A percentile compares a stretch with the other conserved stretches of the same genome.
phyloP scores from a whole-genome alignment of 148 eudicot genomes.

The Rhododendron henanense region DNA sequence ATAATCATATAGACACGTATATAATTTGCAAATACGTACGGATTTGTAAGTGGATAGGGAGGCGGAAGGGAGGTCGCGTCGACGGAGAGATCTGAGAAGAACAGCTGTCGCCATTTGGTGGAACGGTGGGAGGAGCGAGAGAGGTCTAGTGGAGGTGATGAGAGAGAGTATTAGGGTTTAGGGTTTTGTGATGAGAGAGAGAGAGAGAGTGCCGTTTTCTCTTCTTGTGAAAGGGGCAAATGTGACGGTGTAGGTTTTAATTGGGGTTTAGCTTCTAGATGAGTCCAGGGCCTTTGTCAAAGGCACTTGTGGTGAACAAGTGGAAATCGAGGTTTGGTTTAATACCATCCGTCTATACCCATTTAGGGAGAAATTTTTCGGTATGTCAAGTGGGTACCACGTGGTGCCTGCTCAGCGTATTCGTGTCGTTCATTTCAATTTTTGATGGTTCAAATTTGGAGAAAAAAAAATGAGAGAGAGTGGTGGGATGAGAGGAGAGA shows the following conservation, averaged over 20 bases:
- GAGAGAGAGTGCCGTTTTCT: not conserved
- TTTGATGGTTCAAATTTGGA: accelerated
- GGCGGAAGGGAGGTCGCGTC: constrained; percentile 18
- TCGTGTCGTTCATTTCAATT: accelerated
- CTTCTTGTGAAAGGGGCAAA: not conserved
- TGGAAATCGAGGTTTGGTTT: not conserved
- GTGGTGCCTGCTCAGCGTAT: accelerated
- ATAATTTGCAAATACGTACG: not conserved
- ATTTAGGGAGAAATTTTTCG: no score
- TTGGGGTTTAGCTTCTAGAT: not conserved
- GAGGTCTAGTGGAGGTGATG: not conserved
- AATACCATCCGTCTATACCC: no score
- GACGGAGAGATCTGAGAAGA: constrained; percentile 18
- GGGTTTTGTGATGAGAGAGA: not conserved
- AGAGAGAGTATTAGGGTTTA: not conserved
- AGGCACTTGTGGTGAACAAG: not conserved
- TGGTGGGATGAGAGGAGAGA: no score
- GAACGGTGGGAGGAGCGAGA: not conserved
- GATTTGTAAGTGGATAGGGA: constrained; percentile 6
- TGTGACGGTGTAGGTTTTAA: not conserved
- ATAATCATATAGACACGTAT: not conserved
- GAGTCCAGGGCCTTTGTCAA: not conserved
- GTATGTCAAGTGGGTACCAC: accelerated
- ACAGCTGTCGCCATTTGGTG: constrained; percentile 15
- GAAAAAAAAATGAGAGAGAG: no score